A percentile compares a stretch with the other conserved stretches of the same genome.
phyloP scores from a whole-genome alignment of 108 stramenopile genomes.

The Conticribra weissflogii region DNA sequence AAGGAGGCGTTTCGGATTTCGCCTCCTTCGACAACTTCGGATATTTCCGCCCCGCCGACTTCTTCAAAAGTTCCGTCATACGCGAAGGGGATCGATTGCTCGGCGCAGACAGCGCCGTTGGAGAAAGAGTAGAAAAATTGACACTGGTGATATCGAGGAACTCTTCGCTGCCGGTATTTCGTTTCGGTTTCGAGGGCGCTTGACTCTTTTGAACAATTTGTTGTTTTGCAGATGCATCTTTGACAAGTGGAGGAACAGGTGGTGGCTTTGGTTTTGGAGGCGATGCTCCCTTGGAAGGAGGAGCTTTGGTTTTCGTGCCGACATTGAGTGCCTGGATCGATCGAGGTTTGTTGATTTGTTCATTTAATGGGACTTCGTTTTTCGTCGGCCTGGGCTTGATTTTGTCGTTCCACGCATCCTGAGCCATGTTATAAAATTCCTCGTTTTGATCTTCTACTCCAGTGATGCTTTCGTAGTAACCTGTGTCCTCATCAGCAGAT shows the following conservation, averaged over 20 bases:
- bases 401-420: not conserved
- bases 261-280: no score
- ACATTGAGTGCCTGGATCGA: not conserved
- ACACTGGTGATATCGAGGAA: slow-evolving; percentile 19
- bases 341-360: not conserved
- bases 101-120: not conserved
- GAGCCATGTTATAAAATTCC: not conserved
- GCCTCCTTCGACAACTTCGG: not conserved
- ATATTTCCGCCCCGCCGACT: not conserved
- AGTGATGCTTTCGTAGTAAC: not conserved
- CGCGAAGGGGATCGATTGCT: not conserved
- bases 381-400: not conserved
- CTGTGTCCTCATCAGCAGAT: no score
- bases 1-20: not conserved
- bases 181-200: not conserved
- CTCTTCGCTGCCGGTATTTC: not conserved
- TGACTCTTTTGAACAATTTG: no score
- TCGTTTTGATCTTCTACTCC: not conserved
- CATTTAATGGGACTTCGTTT: not conserved
- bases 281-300: not conserved
- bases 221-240: no score
- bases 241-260: not conserved
- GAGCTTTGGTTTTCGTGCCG: not conserved
- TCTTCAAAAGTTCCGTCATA: slow-evolving; percentile 18
- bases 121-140: not conserved